Conservation (phyloP, 371 early-diverging fungal genomes). For the Sporodiniella umbellata region DNA sequence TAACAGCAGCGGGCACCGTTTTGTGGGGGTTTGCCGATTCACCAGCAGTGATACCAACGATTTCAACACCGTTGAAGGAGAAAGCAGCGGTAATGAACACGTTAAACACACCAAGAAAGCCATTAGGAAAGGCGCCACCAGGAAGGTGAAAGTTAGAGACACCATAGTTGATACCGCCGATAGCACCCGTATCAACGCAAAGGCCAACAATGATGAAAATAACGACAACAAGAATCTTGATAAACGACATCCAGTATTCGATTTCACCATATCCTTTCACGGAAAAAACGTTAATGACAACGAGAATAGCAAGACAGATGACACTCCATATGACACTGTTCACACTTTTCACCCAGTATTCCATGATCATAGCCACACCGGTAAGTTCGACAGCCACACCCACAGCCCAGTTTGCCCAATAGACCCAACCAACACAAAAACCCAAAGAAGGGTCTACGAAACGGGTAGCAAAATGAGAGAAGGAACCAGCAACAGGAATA, state of each 20-base stretch:
- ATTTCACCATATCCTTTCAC: slow-evolving; percentile 64
- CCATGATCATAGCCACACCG: slow-evolving; percentile 72
- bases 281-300: slow-evolving; percentile 56
- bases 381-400: slow-evolving; percentile 74
- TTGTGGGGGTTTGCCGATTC: slow-evolving; percentile 65
- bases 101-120: slow-evolving; percentile 59
- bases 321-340: slow-evolving; percentile 53
- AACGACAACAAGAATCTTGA: slow-evolving; percentile 53
- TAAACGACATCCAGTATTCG: slow-evolving; percentile 48
- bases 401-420: slow-evolving; percentile 81
- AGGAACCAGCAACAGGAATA: slow-evolving; percentile 77
- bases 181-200: slow-evolving; percentile 53
- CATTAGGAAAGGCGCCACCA: slow-evolving; percentile 72
- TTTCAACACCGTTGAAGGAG: slow-evolving; percentile 77
- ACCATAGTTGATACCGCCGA: slow-evolving; percentile 33
- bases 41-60: slow-evolving; percentile 70
- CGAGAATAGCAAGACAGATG: slow-evolving; percentile 49
- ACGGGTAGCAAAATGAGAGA: slow-evolving; percentile 73
- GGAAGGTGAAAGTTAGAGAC: slow-evolving; percentile 54
- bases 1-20: slow-evolving; percentile 67
- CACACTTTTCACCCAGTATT: slow-evolving; percentile 68
- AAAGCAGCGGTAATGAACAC: slow-evolving; percentile 78
- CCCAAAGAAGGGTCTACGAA: slow-evolving; percentile 78
- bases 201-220: slow-evolving; percentile 73
- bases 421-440: slow-evolving; percentile 70